A percentile compares a stretch with the other conserved stretches of the same genome.
Evolutionary conservation across 2,329 filamentous ascomycete genomes (phyloP).

Genomic region (Claviceps arundinis): DNA sequence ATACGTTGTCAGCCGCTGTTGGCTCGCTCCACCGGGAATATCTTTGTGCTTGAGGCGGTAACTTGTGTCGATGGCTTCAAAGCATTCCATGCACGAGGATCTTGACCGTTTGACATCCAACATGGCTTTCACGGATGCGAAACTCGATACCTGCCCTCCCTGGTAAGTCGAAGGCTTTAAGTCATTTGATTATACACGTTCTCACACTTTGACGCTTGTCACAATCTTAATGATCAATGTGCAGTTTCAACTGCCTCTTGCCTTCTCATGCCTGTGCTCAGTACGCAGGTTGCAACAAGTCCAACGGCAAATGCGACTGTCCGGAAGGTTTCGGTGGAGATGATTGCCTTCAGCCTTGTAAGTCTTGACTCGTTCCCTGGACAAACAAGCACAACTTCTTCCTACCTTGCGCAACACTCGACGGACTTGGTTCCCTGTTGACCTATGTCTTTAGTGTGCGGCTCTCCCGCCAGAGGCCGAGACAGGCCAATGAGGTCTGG

Average conservation of each 20-base stretch:
- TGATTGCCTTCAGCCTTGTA: conserved; percentile 75
- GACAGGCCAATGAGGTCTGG: conserved; percentile 64
- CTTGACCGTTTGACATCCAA: conserved; percentile 49
- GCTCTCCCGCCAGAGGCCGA: conserved; percentile 68
- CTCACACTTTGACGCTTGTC: conserved; percentile 15
- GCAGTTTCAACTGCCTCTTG: conserved; percentile 93
- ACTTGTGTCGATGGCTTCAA: conserved; percentile 26
- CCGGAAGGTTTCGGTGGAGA: conserved; percentile 87
- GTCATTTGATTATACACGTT: not conserved
- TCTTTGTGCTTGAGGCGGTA: conserved; percentile 26
- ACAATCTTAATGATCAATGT: not conserved
- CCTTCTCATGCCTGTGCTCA: conserved; percentile 86
- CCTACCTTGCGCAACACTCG: not conserved
- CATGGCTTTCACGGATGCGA: conserved; percentile 57
- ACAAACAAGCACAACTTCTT: not conserved
- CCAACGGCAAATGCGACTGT: conserved; percentile 85
- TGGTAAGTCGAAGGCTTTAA: conserved; percentile 35
- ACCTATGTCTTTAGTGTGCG: conserved; percentile 48
- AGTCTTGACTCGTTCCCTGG: conserved; percentile 12
- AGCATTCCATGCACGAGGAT: conserved; percentile 46
- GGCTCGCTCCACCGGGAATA: conserved; percentile 24
- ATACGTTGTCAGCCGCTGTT: conserved; percentile 21
- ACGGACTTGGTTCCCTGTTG: not conserved
- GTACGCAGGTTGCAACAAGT: conserved; percentile 77
- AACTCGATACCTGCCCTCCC: conserved; percentile 66